Evolutionary conservation across 352 stramenopile species (phyloP).

Genomic region (Globisporangium solare): DNA sequence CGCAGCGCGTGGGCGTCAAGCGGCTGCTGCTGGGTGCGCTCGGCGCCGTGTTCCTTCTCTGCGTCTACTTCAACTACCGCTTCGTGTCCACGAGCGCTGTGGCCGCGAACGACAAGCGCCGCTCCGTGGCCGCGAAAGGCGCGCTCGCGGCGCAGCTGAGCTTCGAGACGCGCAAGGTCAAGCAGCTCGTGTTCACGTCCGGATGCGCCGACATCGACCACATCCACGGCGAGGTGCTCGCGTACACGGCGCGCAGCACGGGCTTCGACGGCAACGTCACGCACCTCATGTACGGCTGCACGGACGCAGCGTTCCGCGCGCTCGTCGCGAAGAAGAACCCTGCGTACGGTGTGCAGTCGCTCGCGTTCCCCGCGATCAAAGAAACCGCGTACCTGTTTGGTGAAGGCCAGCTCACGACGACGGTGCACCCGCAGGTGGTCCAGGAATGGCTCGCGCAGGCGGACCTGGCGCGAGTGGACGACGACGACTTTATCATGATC

Average conservation of each 20-base stretch:
- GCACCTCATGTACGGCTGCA: conserved; percentile 75
- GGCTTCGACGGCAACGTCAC: conserved; percentile 57
- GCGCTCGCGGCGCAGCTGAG: no score
- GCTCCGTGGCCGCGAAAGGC: no score
- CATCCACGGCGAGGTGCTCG: conserved; percentile 64
- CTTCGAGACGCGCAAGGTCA: conserved; percentile 28
- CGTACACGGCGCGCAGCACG: conserved; percentile 52
- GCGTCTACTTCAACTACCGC: conserved; percentile 62
- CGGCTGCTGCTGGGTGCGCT: conserved; percentile 26
- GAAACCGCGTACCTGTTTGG: conserved; percentile 37
- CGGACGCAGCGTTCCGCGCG: conserved; percentile 23
- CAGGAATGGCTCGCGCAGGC: conserved; percentile 46
- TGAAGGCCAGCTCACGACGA: conserved; percentile 57
- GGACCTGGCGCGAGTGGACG: conserved; percentile 29
- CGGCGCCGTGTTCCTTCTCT: conserved; percentile 39
- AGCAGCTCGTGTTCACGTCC: conserved; percentile 75
- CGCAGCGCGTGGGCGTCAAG: conserved; percentile 19
- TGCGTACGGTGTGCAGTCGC: conserved; percentile 33
- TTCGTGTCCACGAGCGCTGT: conserved; percentile 43
- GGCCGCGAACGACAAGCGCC: conserved; percentile 20
- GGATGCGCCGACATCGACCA: conserved; percentile 58
- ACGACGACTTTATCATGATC: conserved; percentile 72
- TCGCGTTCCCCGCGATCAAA: conserved; percentile 35
- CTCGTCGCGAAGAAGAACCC: conserved; percentile 51
- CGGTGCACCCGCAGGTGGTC: conserved; percentile 48